Conservation (phyloP, 129 eudicot species). For the Centaurea solstitialis region DNA sequence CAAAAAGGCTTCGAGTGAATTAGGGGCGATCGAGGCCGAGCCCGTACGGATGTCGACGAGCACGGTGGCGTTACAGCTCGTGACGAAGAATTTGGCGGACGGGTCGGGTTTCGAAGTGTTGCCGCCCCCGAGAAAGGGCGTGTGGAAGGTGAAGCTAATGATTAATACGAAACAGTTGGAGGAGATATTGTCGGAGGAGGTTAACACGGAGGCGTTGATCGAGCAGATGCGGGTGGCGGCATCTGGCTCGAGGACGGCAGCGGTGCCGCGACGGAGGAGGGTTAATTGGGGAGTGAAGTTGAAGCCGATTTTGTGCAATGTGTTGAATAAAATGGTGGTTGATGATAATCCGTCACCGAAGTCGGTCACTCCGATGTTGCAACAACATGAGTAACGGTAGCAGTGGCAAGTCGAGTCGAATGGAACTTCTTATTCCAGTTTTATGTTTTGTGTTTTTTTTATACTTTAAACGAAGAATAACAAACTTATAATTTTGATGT, state of each 20-base stretch:
- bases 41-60: constrained; percentile 47
- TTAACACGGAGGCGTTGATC: constrained; percentile 77
- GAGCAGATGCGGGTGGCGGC: constrained; percentile 79
- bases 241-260: constrained; percentile 34
- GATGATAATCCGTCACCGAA: constrained; percentile 32
- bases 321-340: constrained; percentile 29
- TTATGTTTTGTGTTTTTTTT: constrained; percentile 4
- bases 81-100: constrained; percentile 34
- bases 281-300: constrained; percentile 45
- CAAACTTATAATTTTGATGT: background rate
- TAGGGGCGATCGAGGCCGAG: constrained; percentile 2
- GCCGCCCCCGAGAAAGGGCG: constrained; percentile 57
- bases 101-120: constrained; percentile 54
- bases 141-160: constrained; percentile 76
- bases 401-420: background rate
- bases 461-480: background rate
- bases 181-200: constrained; percentile 71
- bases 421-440: constrained; percentile 45
- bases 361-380: constrained; percentile 21
- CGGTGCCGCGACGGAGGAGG: constrained; percentile 35
- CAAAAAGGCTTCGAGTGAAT: background rate
- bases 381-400: background rate
- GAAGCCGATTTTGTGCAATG: constrained; percentile 45
- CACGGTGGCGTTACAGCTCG: constrained; percentile 40
- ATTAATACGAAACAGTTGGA: constrained; percentile 58